Evolutionary conservation across 805 yeast genomes (phyloP).

Genomic region (Tetrapisispora phaffii): DNA sequence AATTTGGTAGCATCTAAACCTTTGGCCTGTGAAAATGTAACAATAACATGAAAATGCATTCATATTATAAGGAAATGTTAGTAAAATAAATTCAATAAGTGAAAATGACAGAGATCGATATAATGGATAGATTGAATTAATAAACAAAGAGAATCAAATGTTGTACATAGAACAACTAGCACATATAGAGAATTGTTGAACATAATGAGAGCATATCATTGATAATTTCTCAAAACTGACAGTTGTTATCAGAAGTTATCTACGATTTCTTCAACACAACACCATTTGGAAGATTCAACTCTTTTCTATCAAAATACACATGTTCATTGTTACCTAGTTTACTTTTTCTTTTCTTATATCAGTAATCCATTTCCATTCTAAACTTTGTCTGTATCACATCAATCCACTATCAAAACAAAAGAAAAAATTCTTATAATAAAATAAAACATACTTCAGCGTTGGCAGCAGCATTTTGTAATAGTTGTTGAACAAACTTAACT

Average conservation of each 20-base stretch:
- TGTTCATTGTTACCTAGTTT: too few relatives aligned
- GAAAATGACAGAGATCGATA: not conserved
- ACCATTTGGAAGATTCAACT: too few relatives aligned
- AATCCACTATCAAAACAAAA: not conserved
- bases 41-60: not conserved
- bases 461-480: slow-evolving; percentile 94
- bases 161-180: too few relatives aligned
- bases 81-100: not conserved
- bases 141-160: not conserved
- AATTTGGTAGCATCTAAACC: slow-evolving; percentile 94
- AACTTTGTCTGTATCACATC: not conserved
- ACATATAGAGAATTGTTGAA: too few relatives aligned
- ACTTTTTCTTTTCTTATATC: too few relatives aligned
- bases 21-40: slow-evolving; percentile 46
- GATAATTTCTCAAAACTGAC: too few relatives aligned
- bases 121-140: not conserved
- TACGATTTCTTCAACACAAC: too few relatives aligned
- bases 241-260: too few relatives aligned
- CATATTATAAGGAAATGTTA: not conserved
- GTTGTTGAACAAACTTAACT: slow-evolving; percentile 88
- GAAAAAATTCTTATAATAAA: not conserved
- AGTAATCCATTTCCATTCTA: not conserved
- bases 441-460: slow-evolving; percentile 72
- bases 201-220: too few relatives aligned
- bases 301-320: too few relatives aligned